Percentiles rank a stretch among this genome's conserved stretches.
Evolutionary conservation across 352 stramenopile genomes (phyloP).

Genomic region (Globisporangium nunn): DNA sequence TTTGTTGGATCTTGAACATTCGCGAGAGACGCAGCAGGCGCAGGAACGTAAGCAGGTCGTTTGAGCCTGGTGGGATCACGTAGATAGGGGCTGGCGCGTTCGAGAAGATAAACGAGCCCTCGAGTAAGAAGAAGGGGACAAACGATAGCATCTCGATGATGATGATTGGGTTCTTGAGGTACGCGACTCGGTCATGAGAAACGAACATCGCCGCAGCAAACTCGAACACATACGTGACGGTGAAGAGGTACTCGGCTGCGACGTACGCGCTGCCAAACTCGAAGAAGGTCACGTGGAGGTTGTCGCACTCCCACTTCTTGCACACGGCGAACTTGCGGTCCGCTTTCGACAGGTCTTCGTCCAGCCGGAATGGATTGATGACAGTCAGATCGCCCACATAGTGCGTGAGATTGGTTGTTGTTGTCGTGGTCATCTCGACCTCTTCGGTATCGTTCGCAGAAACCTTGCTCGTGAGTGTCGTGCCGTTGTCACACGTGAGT

Average conservation of each 20-base stretch:
- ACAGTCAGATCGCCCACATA: slow-evolving; percentile 26
- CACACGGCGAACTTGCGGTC: slow-evolving; percentile 46
- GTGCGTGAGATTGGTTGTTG: slow-evolving; percentile 1
- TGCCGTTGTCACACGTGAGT: slow-evolving; percentile 42
- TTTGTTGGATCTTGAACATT: slow-evolving; percentile 77
- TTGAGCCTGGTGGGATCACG: slow-evolving; percentile 56
- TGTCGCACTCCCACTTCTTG: slow-evolving; percentile 75
- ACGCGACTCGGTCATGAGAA: slow-evolving; percentile 28
- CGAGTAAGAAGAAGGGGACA: slow-evolving; percentile 58
- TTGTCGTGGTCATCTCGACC: neutral
- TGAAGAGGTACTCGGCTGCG: slow-evolving; percentile 63
- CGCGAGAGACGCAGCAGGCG: slow-evolving; percentile 50
- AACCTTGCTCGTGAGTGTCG: slow-evolving; percentile 8
- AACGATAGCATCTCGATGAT: slow-evolving; percentile 64
- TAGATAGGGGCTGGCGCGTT: slow-evolving; percentile 36
- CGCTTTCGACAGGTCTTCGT: slow-evolving; percentile 26
- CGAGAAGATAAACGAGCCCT: slow-evolving; percentile 28
- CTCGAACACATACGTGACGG: slow-evolving; percentile 55
- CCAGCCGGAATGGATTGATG: slow-evolving; percentile 41
- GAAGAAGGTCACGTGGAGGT: slow-evolving; percentile 62
- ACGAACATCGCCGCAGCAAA: slow-evolving; percentile 31
- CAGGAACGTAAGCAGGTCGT: slow-evolving; percentile 53
- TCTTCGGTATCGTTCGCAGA: slow-evolving; percentile 1
- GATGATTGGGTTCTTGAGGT: slow-evolving; percentile 64
- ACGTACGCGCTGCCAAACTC: slow-evolving; percentile 51